A percentile compares a stretch with the other conserved stretches of the same genome.
phyloP scores from a whole-genome alignment of 2,329 filamentous ascomycete genomes.

The Neofusicoccum parvum region DNA sequence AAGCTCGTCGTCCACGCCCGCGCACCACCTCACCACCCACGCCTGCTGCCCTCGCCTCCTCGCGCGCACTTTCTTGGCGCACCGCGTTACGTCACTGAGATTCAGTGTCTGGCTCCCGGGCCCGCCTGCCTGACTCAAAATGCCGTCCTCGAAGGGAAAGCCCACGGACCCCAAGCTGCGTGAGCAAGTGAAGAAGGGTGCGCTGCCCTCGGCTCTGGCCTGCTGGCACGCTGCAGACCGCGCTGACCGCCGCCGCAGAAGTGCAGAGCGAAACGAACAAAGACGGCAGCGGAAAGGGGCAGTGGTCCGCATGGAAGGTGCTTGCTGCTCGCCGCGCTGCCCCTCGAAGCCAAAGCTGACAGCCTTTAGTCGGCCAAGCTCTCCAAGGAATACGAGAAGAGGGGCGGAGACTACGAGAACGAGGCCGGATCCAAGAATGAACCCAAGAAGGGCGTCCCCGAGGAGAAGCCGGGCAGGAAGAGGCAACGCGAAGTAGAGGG shows the following conservation, averaged over 20 bases:
- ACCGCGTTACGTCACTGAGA: neutral
- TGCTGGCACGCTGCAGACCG: neutral
- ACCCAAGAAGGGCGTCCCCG: constrained; percentile 45
- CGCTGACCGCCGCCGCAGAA: constrained; percentile 28
- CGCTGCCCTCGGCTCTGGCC: neutral
- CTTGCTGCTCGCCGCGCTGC: neutral
- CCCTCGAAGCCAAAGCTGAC: neutral
- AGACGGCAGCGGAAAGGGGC: constrained; percentile 49
- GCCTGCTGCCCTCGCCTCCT: neutral
- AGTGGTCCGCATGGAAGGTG: constrained; percentile 53
- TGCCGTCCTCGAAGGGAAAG: constrained; percentile 49
- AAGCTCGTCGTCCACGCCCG: neutral
- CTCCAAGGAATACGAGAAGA: constrained; percentile 46
- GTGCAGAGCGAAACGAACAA: constrained; percentile 50
- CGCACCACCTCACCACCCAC: neutral
- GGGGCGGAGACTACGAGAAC: constrained; percentile 45
- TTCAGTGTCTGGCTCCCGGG: neutral
- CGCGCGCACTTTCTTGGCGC: neutral
- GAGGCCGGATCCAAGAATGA: constrained; percentile 47
- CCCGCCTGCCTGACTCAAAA: constrained; percentile 24
- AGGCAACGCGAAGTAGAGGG: constrained; percentile 27
- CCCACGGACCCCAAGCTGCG: constrained; percentile 49
- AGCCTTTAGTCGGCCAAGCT: constrained; percentile 41
- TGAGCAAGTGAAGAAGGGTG: constrained; percentile 48
- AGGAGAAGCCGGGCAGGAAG: constrained; percentile 36